These are phyloP conservation scores for Cucurbita maxima DNA, from an alignment of 306 rosid genomes.

Conservation along the genomic window DNA sequence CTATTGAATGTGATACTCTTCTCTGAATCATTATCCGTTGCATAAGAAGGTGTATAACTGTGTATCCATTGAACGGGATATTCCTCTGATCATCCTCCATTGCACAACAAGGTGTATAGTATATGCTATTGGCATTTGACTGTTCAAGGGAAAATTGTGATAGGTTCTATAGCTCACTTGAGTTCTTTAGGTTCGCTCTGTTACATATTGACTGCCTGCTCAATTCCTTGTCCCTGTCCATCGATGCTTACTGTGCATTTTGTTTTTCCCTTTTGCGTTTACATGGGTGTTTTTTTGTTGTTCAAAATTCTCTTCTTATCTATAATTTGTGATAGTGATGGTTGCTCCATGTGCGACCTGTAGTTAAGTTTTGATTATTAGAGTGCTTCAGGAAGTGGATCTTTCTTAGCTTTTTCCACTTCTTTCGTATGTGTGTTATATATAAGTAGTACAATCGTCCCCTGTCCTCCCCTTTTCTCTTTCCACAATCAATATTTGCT, in stretches of 20 bases:
- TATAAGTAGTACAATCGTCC: not conserved
- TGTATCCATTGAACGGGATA: not conserved
- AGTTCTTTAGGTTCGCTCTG: not conserved
- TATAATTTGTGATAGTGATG: not conserved
- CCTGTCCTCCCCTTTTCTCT: not conserved
- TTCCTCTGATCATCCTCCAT: not conserved
- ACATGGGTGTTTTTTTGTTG: not conserved
- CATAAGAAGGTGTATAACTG: not conserved
- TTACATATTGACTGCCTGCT: not conserved
- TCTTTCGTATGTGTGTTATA: not conserved
- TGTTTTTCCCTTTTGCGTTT: not conserved
- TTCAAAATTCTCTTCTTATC: not conserved
- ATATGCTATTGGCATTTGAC: not conserved
- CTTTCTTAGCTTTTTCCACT: not conserved
- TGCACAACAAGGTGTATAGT: not conserved
- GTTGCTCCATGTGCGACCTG: not conserved
- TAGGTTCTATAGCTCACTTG: not conserved
- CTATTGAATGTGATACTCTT: not conserved
- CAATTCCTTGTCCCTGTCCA: not conserved
- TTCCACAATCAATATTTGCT: not conserved
- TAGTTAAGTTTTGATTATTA: not conserved
- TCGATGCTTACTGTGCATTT: not conserved
- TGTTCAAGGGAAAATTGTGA: not conserved
- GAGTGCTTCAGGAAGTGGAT: not conserved
- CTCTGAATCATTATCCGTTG: not conserved